Conservation (phyloP, 2,329 filamentous ascomycete genomes). For the Lachnellula arida region DNA sequence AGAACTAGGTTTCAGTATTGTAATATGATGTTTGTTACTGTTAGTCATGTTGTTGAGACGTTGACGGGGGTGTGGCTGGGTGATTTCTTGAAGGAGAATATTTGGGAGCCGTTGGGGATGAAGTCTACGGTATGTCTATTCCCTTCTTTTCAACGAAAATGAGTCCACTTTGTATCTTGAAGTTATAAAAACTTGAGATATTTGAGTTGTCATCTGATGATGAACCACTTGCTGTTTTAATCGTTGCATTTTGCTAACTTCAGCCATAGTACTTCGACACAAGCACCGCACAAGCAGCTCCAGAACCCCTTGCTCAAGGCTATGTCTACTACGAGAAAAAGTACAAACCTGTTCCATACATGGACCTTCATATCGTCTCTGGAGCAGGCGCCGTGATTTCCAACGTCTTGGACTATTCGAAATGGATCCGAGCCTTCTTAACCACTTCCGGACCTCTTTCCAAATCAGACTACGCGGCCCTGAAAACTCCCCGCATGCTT, state of each 20-base stretch:
- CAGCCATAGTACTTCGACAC: conserved; percentile 22
- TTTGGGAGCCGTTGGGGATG: conserved; percentile 47
- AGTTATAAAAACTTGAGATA: no score
- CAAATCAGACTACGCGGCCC: conserved; percentile 28
- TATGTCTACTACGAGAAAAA: conserved; percentile 37
- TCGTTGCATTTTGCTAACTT: not conserved
- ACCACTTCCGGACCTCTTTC: conserved; percentile 35
- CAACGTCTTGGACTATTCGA: conserved; percentile 45
- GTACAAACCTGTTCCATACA: conserved; percentile 20
- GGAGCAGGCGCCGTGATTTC: conserved; percentile 45
- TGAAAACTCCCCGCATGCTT: conserved; percentile 34
- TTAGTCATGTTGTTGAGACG: conserved; percentile 43
- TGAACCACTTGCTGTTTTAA: not conserved
- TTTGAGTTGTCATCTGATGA: conserved; percentile 12
- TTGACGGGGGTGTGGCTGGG: conserved; percentile 37
- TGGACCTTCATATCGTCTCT: not conserved
- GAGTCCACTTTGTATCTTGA: not conserved
- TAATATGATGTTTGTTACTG: conserved; percentile 46
- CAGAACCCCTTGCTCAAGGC: conserved; percentile 36
- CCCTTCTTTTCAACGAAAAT: not conserved
- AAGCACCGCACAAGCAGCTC: conserved; percentile 15
- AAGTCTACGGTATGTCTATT: conserved; percentile 32
- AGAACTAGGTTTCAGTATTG: conserved; percentile 44
- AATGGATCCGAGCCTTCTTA: conserved; percentile 48
- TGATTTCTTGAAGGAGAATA: conserved; percentile 36